Base-by-base conservation (phyloP, 805 yeast species). In the Cyberlindnera xylosilytica region DNA sequence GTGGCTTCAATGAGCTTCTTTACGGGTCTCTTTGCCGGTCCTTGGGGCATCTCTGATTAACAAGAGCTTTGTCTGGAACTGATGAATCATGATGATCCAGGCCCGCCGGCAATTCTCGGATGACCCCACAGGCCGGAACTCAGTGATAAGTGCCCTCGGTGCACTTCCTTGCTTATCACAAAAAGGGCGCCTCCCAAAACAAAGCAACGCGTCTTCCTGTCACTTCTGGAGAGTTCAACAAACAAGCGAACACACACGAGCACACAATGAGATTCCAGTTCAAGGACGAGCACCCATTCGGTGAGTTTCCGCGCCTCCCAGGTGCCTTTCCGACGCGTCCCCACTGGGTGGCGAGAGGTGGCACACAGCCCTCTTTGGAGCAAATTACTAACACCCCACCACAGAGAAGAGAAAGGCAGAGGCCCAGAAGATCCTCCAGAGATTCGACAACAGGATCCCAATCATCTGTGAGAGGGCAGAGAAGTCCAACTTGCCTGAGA, bases 381-480 rank as follows among this genome's bases (percentile, higher is more conserved):
- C 15, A 15, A 6, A 20, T 15, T 22, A 19, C 35, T 29, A 30
- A 32, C 31, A 38, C 45, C 38, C 38, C 41, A 47, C 10, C 11
- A 29, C 51, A 79, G 93, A 88, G 63, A 87, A 89, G 69, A 86
- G 99, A 73, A 83, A 87, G 73, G 91, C 95, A 4, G 99, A 91
- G 68, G 87, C 98, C 28, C 80, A 84, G 52, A 81, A 97, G 59
- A 91, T 91, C 60, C 79, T 88, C 50, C 82, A 84, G 58, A 86
- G 90, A 64, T 93, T 90, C 69, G 74, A 77, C 43, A 96, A 93
- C 63, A 78, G 99, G 53, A 88, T 93, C 48, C 99, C 99, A 4
- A 97, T 72, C 22, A 91, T 93, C 60, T 93, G 99, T 65, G 99
- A 93, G 69, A 84, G 90, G 68, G 97, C 90, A 30, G 98, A 90